A percentile compares a stretch with the other conserved stretches of the same genome.
phyloP scores from a whole-genome alignment of 148 eudicot species.

The Spergularia marina region DNA sequence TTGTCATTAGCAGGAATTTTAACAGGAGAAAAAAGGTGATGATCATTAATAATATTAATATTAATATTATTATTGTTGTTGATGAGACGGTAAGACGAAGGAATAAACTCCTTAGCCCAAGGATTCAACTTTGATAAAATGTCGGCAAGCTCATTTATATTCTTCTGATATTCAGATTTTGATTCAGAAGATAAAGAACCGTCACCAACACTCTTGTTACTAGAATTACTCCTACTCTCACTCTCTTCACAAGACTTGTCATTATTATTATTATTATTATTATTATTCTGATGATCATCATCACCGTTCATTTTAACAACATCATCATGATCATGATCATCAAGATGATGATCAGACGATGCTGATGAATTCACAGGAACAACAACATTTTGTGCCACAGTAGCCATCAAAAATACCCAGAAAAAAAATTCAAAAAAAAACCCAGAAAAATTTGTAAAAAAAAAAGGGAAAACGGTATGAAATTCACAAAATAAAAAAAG shows the following conservation, averaged over 20 bases:
- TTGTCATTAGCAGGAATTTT: constrained; percentile 43
- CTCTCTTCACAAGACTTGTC: constrained; percentile 19
- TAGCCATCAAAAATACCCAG: constrained; percentile 38
- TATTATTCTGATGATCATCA: background rate
- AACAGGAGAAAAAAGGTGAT: constrained; percentile 22
- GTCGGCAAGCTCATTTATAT: constrained; percentile 62
- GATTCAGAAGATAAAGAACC: constrained; percentile 31
- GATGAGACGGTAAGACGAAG: constrained; percentile 43
- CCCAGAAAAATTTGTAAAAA: constrained; percentile 10
- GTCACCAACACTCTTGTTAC: constrained; percentile 13
- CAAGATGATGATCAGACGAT: background rate
- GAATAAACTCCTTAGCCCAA: constrained; percentile 80
- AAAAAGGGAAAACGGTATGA: background rate
- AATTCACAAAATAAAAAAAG: constrained; percentile 10
- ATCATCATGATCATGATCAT: too few species aligned
- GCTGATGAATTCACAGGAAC: constrained; percentile 16
- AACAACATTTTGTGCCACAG: constrained; percentile 41
- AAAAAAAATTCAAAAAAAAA: background rate
- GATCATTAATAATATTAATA: constrained; percentile 33
- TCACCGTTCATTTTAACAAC: background rate
- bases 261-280: background rate
- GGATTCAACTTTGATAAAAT: constrained; percentile 78
- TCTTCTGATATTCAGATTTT: constrained; percentile 49
- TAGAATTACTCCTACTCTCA: constrained; percentile 20
- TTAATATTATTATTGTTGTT: too few species aligned